Percentiles rank a stretch among this genome's conserved stretches.
These are phyloP conservation scores for Camelina neglecta DNA, from an alignment of 345 rosid genomes.

Conservation along the genomic window DNA sequence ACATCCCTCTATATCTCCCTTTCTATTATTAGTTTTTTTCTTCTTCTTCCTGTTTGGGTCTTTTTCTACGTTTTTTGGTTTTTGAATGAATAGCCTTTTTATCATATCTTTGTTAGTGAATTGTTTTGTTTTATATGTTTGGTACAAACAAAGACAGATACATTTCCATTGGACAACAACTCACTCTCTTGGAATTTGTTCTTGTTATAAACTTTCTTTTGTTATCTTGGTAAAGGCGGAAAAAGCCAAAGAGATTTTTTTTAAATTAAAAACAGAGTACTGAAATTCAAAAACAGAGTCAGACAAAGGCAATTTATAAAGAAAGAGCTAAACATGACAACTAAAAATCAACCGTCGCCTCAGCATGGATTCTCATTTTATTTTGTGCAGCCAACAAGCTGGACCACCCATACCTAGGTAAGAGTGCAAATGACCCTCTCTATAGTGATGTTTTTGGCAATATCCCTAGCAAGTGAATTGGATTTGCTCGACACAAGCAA, in stretches of 20 bases:
- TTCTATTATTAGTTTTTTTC: not conserved
- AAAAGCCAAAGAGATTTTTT: not conserved
- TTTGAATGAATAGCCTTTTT: not conserved
- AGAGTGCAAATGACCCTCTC: not conserved
- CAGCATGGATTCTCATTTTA: not conserved
- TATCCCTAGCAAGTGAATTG: not conserved
- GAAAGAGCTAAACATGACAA: not conserved
- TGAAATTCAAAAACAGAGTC: not conserved
- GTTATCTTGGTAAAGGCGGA: not conserved
- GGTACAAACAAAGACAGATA: not conserved
- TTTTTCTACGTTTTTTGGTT: not conserved
- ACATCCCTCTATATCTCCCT: not conserved
- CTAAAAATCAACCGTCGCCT: not conserved
- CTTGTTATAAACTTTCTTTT: not conserved
- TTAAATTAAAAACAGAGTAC: not conserved
- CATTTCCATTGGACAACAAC: not conserved
- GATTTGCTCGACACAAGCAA: not conserved
- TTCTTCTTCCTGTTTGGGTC: not conserved
- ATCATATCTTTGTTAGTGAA: not conserved
- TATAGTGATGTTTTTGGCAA: not conserved
- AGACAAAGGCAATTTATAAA: not conserved
- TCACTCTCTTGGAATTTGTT: not conserved
- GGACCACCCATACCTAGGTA: not conserved
- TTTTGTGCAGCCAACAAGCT: not conserved
- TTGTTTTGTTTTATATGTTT: not conserved